Conservation (phyloP, 768 basidiomycete genomes). For the Suillus americanus region DNA sequence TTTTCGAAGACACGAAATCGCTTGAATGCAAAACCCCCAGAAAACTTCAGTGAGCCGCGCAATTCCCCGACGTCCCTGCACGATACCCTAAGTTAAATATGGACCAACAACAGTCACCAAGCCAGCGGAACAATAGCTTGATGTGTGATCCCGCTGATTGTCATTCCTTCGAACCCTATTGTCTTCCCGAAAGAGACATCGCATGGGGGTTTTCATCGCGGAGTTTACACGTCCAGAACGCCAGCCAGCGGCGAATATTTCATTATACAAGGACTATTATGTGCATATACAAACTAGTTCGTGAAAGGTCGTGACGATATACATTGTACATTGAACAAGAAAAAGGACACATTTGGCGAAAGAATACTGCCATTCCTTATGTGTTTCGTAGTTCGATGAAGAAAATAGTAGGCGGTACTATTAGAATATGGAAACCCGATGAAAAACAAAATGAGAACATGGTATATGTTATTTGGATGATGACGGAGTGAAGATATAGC, state of each 20-base stretch:
- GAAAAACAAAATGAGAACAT: background rate
- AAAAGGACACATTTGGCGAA: background rate
- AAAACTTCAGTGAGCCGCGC: background rate
- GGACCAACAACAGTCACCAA: background rate
- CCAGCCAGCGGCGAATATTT: background rate
- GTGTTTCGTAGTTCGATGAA: background rate
- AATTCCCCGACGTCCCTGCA: background rate
- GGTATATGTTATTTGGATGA: slow-evolving; percentile 4
- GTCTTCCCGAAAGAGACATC: background rate
- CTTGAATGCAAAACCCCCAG: background rate
- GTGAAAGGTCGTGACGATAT: background rate
- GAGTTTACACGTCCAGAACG: background rate
- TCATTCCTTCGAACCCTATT: background rate
- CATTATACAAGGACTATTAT: background rate
- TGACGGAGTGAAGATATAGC: slow-evolving; percentile 3
- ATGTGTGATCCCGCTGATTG: background rate
- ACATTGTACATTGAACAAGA: background rate
- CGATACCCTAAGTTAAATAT: background rate
- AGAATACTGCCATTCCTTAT: slow-evolving; percentile 1
- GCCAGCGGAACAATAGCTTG: background rate
- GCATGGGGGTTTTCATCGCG: background rate
- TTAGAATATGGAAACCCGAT: background rate
- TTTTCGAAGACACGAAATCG: background rate
- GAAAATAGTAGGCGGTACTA: background rate
- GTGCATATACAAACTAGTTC: background rate